phyloP scores from a whole-genome alignment of 345 rosid genomes.

The Rubroshorea leprosula region DNA sequence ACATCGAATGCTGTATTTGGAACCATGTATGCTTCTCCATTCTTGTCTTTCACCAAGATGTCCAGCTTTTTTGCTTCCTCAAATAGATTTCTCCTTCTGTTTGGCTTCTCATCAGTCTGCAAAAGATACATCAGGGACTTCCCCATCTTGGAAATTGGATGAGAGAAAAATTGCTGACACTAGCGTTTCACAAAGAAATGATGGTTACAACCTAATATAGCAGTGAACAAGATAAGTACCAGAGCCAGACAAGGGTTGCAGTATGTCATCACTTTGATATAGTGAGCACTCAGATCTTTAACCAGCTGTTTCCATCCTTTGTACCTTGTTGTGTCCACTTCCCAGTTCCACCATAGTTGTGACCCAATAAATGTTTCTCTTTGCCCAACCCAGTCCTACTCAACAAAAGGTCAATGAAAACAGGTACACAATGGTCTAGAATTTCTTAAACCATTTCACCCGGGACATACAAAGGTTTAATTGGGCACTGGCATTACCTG shows the following conservation, averaged over 20 bases:
- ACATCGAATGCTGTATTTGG: constrained; percentile 72
- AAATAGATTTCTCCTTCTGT: constrained; percentile 46
- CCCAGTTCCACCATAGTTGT: constrained; percentile 83
- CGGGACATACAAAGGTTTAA: too few species aligned
- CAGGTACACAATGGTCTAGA: too few species aligned
- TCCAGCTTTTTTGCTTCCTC: constrained; percentile 61
- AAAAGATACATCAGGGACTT: too few species aligned
- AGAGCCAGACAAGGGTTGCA: constrained; percentile 79
- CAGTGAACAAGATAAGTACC: constrained; percentile 24
- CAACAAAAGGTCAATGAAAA: neutral
- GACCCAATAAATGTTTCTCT: constrained; percentile 61
- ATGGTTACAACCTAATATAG: too few species aligned
- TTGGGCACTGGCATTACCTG: too few species aligned
- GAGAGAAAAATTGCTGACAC: constrained; percentile 14
- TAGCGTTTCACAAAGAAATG: too few species aligned
- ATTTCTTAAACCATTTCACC: too few species aligned
- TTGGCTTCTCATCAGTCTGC: constrained; percentile 47
- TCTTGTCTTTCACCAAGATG: constrained; percentile 49
- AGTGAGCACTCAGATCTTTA: constrained; percentile 39
- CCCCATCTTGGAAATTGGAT: too few species aligned
- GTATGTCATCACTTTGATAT: constrained; percentile 64
- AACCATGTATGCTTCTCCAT: constrained; percentile 59
- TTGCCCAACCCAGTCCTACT: constrained; percentile 72
- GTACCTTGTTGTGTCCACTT: constrained; percentile 52
- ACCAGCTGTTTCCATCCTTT: constrained; percentile 50